These are phyloP conservation scores for Helminthosporium solani DNA, from an alignment of 2,329 filamentous ascomycete species.

Conservation along the genomic window DNA sequence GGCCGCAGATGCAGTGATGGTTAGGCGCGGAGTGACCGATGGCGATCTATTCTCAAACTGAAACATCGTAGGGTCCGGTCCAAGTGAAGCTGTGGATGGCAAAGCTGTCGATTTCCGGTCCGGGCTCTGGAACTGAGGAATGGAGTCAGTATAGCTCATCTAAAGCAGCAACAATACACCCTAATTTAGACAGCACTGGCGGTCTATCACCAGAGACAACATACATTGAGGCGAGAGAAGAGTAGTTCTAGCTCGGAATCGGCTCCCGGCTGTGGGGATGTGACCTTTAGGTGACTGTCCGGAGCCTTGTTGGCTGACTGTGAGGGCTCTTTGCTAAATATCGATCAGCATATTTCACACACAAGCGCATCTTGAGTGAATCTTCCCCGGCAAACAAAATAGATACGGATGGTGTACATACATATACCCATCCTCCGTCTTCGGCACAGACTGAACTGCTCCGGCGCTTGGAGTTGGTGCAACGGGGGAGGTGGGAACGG, in stretches of 20 bases:
- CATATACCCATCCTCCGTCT: conserved; percentile 17
- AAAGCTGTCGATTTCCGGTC: neutral
- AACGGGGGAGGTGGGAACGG: neutral
- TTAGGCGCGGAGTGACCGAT: neutral
- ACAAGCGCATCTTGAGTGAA: too few relatives aligned
- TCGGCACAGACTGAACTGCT: conserved; percentile 9
- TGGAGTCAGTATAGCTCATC: conserved; percentile 3
- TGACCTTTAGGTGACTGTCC: conserved; percentile 1
- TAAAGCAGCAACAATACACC: neutral
- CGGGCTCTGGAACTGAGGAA: conserved; percentile 8
- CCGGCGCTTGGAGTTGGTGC: conserved; percentile 3
- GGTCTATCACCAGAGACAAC: too few relatives aligned
- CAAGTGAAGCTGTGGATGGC: neutral
- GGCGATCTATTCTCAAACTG: neutral
- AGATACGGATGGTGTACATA: too few relatives aligned
- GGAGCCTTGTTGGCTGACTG: conserved; percentile 1
- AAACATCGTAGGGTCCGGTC: neutral
- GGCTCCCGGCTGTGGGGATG: too few relatives aligned
- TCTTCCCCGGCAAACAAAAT: too few relatives aligned
- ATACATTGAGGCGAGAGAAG: too few relatives aligned
- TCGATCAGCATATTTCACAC: neutral
- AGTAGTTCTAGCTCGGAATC: too few relatives aligned
- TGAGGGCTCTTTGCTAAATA: neutral
- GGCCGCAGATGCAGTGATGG: too few relatives aligned
- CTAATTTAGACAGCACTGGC: too few relatives aligned